phyloP scores from a whole-genome alignment of 345 rosid species.

The Firmiana major region DNA sequence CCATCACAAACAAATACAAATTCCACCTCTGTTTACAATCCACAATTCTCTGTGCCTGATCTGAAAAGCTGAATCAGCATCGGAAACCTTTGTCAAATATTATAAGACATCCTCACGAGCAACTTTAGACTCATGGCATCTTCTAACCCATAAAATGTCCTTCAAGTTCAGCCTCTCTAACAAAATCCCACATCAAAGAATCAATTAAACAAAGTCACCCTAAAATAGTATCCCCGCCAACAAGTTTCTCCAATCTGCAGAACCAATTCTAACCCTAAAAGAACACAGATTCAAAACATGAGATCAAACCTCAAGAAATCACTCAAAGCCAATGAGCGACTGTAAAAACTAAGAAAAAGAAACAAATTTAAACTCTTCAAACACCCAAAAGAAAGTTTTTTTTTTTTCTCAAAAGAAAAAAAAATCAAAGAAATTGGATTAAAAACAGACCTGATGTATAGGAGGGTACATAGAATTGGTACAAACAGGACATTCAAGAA shows the following conservation, averaged over 20 bases:
- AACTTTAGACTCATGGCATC: background rate
- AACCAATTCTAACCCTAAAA: constrained; percentile 3
- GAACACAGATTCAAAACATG: background rate
- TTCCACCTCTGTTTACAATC: background rate
- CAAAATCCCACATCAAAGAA: background rate
- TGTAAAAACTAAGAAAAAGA: background rate
- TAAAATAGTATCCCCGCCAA: background rate
- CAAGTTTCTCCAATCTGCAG: background rate
- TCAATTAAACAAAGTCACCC: background rate
- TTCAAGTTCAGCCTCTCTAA: background rate
- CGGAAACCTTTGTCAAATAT: background rate
- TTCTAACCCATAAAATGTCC: background rate
- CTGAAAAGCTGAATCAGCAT: background rate
- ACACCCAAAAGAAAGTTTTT: background rate
- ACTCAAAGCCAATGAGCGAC: background rate
- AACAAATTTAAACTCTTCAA: background rate
- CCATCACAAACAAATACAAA: background rate
- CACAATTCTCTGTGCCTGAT: background rate
- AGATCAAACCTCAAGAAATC: background rate
- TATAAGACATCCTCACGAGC: background rate
- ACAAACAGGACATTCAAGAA: constrained; percentile 95
- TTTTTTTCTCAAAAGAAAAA: background rate
- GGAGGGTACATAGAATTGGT: constrained; percentile 99
- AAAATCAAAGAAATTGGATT: background rate
- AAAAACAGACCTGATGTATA: constrained; percentile 70